Evolutionary conservation across 805 yeast genomes (phyloP).

Genomic region (Ogataea henricii): DNA sequence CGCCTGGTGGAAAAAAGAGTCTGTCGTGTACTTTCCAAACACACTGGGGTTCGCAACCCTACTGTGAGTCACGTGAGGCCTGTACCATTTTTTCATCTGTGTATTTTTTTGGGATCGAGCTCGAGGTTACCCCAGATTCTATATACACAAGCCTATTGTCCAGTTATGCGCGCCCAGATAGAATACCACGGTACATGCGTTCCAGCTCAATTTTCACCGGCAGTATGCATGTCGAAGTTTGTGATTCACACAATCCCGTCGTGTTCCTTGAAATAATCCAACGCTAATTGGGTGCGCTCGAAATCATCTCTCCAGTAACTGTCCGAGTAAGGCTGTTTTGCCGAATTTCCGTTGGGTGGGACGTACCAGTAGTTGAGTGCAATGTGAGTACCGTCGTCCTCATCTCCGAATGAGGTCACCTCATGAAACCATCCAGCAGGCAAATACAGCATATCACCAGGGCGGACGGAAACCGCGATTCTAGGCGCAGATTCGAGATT

Average conservation of each 20-base stretch:
- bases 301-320: constrained; percentile 57
- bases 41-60: constrained; percentile 1
- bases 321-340: constrained; percentile 45
- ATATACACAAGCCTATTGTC: not conserved
- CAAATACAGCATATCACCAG: constrained; percentile 68
- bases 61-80: constrained; percentile 6
- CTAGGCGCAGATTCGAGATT: constrained; percentile 44
- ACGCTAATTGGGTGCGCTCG: constrained; percentile 40
- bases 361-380: constrained; percentile 78
- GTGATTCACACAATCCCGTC: constrained; percentile 1
- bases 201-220: no score
- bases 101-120: not conserved
- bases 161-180: not conserved
- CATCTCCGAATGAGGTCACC: constrained; percentile 61
- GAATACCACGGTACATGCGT: no score
- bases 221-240: not conserved
- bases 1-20: constrained; percentile 4
- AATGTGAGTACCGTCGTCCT: constrained; percentile 44
- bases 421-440: constrained; percentile 88
- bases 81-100: not conserved
- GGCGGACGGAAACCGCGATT: constrained; percentile 49
- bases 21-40: constrained; percentile 10
- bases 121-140: not conserved
- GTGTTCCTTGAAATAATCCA: constrained; percentile 18
- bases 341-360: constrained; percentile 51